These are phyloP conservation scores for Globisporangium cylindrosporum DNA, from an alignment of 352 stramenopile genomes.

Conservation along the genomic window DNA sequence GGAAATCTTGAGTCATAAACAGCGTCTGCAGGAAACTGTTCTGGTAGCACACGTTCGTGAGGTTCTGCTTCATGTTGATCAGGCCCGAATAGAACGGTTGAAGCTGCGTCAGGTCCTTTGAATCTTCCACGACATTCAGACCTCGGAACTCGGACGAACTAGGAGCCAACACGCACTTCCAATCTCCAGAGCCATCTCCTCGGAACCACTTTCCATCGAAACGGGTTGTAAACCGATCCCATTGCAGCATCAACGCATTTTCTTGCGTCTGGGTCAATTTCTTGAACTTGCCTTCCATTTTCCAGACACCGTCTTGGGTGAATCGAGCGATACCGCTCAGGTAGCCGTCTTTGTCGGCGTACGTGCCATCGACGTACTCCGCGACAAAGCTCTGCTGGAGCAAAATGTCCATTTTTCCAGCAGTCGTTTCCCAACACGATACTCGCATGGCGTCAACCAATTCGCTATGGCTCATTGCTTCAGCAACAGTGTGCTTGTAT, in stretches of 20 bases:
- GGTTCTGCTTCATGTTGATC: slow-evolving; percentile 88
- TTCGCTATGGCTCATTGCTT: slow-evolving; percentile 31
- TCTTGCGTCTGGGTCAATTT: slow-evolving; percentile 63
- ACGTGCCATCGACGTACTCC: slow-evolving; percentile 71
- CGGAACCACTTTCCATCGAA: slow-evolving; percentile 87
- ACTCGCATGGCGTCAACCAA: slow-evolving; percentile 28
- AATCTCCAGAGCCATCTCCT: slow-evolving; percentile 76
- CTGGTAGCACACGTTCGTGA: slow-evolving; percentile 90
- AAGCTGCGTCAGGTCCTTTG: slow-evolving; percentile 32
- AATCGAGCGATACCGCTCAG: slow-evolving; percentile 54
- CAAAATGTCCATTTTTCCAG: slow-evolving; percentile 46
- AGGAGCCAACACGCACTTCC: slow-evolving; percentile 63
- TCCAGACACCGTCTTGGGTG: slow-evolving; percentile 53
- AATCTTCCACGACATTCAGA: slow-evolving; percentile 34
- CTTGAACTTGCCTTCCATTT: slow-evolving; percentile 68
- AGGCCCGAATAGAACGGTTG: slow-evolving; percentile 82
- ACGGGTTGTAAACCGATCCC: slow-evolving; percentile 44
- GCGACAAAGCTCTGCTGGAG: slow-evolving; percentile 46
- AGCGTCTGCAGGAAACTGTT: slow-evolving; percentile 88
- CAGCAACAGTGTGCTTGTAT: slow-evolving; percentile 46
- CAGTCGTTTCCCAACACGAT: slow-evolving; percentile 70
- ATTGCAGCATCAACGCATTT: slow-evolving; percentile 69
- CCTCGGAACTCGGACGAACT: slow-evolving; percentile 64
- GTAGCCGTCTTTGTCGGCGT: slow-evolving; percentile 67
- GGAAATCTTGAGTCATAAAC: slow-evolving; percentile 86